Percentiles rank a stretch among this genome's conserved stretches.
Conservation (phyloP, 2,329 filamentous ascomycete species). For the Hypomyces perniciosus region DNA sequence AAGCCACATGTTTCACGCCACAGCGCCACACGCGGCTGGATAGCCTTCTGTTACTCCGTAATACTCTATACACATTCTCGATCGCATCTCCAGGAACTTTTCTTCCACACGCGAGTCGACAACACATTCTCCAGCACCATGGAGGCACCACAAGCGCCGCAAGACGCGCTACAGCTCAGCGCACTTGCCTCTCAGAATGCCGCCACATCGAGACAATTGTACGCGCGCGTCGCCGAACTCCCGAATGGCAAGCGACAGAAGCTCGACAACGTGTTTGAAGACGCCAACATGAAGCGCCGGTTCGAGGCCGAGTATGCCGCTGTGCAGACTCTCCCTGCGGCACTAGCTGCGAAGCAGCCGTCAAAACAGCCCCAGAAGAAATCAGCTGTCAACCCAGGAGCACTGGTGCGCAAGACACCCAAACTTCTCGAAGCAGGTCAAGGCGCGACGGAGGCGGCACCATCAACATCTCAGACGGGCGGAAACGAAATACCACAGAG, state of each 20-base stretch:
- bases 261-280: slow-evolving; percentile 29
- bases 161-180: slow-evolving; percentile 29
- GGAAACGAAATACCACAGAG: slow-evolving; percentile 19
- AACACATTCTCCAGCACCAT: slow-evolving; percentile 17
- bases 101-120: slow-evolving; percentile 4
- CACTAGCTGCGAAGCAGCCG: slow-evolving; percentile 73
- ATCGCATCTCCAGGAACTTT: slow-evolving; percentile 16
- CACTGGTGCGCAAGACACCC: slow-evolving; percentile 29
- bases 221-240: slow-evolving; percentile 21
- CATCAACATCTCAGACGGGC: slow-evolving; percentile 13
- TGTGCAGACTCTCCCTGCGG: slow-evolving; percentile 69
- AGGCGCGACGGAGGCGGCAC: slow-evolving; percentile 31
- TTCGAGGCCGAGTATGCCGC: slow-evolving; percentile 70
- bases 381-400: slow-evolving; percentile 40
- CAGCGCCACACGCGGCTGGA: slow-evolving; percentile 26
- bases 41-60: slow-evolving; percentile 18
- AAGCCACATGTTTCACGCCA: background rate
- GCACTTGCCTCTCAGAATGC: slow-evolving; percentile 32
- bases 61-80: background rate
- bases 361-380: slow-evolving; percentile 32
- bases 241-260: slow-evolving; percentile 33
- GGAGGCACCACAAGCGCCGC: slow-evolving; percentile 28
- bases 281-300: slow-evolving; percentile 37
- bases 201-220: slow-evolving; percentile 27
- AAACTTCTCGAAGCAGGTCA: slow-evolving; percentile 34